These are phyloP conservation scores for Debaryomyces maramus DNA, from an alignment of 805 yeast species.

Conservation along the genomic window DNA sequence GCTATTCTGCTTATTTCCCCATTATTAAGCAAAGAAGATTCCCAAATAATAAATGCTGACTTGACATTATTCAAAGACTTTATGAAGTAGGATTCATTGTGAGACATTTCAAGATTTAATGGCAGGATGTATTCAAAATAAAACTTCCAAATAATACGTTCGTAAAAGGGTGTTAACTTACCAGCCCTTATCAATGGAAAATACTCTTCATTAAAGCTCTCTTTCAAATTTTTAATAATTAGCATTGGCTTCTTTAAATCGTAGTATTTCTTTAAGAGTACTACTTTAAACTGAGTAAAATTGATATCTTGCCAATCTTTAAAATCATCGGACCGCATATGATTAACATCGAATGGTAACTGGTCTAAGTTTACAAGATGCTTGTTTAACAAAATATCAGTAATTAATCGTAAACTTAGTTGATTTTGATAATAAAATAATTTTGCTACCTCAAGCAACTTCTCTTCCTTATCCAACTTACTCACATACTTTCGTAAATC, in stretches of 20 bases:
- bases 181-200: constrained; percentile 22
- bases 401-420: constrained; percentile 25
- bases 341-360: constrained; percentile 17
- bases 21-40: constrained; percentile 23
- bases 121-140: constrained; percentile 31
- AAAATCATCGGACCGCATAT: constrained; percentile 9
- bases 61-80: constrained; percentile 18
- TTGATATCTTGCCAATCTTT: constrained; percentile 19
- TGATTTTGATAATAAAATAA: constrained; percentile 26
- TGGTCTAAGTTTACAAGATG: constrained; percentile 18
- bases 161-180: constrained; percentile 35
- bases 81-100: constrained; percentile 25
- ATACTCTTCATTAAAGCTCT: constrained; percentile 25
- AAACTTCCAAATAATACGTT: constrained; percentile 43
- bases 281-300: constrained; percentile 27
- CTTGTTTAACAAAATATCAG: constrained; percentile 28
- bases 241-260: constrained; percentile 32
- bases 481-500: constrained; percentile 19
- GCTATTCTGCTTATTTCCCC: constrained; percentile 15
- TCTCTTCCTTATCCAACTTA: constrained; percentile 16
- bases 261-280: constrained; percentile 37
- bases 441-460: constrained; percentile 21
- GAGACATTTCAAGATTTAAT: constrained; percentile 7
- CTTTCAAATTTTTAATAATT: constrained; percentile 30
- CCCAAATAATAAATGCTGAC: constrained; percentile 40